A percentile compares a stretch with the other conserved stretches of the same genome.
Conservation (phyloP, 1,284 basidiomycete species). For the Ceratobasidium sp. region DNA sequence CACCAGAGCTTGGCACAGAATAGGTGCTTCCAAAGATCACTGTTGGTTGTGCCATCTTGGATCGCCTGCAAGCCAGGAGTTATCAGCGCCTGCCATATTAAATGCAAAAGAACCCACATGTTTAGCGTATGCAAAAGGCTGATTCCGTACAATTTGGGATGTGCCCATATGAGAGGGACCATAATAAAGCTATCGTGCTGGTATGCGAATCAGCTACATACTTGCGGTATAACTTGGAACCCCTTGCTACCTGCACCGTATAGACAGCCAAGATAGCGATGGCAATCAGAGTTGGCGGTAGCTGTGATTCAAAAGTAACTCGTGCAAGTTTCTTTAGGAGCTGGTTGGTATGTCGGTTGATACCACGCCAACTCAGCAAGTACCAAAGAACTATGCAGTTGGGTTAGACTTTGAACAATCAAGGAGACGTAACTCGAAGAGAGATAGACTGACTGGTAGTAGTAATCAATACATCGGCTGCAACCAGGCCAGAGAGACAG, state of each 20-base stretch:
- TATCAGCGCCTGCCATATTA: neutral
- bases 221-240: too few relatives aligned
- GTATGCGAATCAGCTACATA: neutral
- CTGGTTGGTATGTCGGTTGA: constrained; percentile 18
- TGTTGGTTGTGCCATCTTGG: neutral
- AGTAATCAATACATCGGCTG: neutral
- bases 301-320: constrained; percentile 35
- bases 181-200: constrained; percentile 26
- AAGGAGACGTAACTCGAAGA: too few relatives aligned
- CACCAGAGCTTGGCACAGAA: neutral
- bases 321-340: constrained; percentile 5
- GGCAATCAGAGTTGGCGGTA: constrained; percentile 23
- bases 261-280: constrained; percentile 20
- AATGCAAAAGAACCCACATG: neutral
- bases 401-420: neutral
- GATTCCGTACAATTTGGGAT: constrained; percentile 37
- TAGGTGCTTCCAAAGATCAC: neutral
- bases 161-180: constrained; percentile 22
- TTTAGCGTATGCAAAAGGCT: too few relatives aligned
- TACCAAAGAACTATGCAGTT: neutral
- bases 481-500: constrained; percentile 6
- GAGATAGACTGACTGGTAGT: neutral
- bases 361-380: neutral
- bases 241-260: constrained; percentile 7
- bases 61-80: neutral